Percentiles rank a stretch among this genome's conserved stretches.
phyloP scores from a whole-genome alignment of 2,329 filamentous ascomycete genomes.

The Trichoderma breve region DNA sequence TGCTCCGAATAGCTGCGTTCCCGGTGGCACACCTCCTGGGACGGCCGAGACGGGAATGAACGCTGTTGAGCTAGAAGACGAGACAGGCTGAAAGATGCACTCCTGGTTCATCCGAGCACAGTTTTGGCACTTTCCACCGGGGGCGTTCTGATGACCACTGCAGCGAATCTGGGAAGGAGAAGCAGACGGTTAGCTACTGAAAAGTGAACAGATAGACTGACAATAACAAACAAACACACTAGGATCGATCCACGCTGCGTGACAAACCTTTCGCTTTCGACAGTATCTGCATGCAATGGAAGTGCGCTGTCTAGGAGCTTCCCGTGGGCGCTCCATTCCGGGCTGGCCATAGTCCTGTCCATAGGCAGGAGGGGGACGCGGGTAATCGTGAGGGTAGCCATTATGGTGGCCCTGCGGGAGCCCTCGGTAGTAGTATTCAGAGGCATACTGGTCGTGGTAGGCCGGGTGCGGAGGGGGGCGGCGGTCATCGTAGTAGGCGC shows the following conservation, averaged over 20 bases:
- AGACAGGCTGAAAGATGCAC: constrained; percentile 60
- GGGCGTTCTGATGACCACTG: constrained; percentile 58
- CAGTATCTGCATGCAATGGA: constrained; percentile 62
- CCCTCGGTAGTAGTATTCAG: constrained; percentile 38
- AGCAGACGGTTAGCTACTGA: neutral
- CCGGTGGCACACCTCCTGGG: constrained; percentile 56
- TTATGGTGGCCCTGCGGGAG: constrained; percentile 33
- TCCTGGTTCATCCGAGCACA: constrained; percentile 62
- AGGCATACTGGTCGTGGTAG: constrained; percentile 36
- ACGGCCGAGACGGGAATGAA: constrained; percentile 60
- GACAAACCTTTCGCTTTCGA: constrained; percentile 56
- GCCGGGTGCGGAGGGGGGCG: constrained; percentile 33
- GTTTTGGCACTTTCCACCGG: constrained; percentile 59
- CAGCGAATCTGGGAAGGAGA: constrained; percentile 51
- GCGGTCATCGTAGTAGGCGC: constrained; percentile 38
- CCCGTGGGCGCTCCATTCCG: constrained; percentile 35
- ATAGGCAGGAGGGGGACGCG: constrained; percentile 32
- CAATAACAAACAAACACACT: neutral
- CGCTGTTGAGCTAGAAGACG: constrained; percentile 53
- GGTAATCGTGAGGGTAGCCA: constrained; percentile 31
- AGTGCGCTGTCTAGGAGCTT: constrained; percentile 57
- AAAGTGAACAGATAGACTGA: neutral
- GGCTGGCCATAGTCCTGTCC: constrained; percentile 37
- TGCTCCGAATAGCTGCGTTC: constrained; percentile 55
- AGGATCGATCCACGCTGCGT: neutral